Base-by-base conservation (phyloP, 1,284 basidiomycete genomes). In the Ganoderma sinense region DNA sequence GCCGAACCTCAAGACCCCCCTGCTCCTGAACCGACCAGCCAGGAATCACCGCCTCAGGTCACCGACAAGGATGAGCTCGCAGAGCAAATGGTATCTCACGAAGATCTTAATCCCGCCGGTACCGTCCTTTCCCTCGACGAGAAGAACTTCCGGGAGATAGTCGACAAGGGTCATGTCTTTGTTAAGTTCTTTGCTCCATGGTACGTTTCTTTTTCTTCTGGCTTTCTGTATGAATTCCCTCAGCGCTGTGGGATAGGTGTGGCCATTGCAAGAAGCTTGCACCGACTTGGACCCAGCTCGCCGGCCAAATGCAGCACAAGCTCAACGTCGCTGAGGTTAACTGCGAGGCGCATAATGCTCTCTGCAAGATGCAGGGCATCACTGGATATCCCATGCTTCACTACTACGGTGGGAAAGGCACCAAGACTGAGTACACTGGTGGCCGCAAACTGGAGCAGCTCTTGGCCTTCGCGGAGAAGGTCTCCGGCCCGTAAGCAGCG, bases 131-230 rank as follows among this genome's bases (percentile, higher is more conserved):
- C 84, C 2, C 84, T 95, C 55, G 83, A 87, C 48, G 77, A 83
- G 10, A 81, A 82, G 8, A 86, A 81, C 0, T 91, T 97, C 78
- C 78, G 84, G 11, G 67, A 74, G 29, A 81, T 84, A 0, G 82
- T 92, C 31, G 80, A 82, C 2, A 80, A 88, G 69, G 91, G 94
- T 0, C 90, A 93, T 0, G 84, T 90, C 0, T 94, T 97, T 75
- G 86, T 97, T 82, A 97, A 98, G 79, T 98, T 94, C 83, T 97
- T 88, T 78, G 96, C 95, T 0, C 96, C 96, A 0, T 97, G 96
- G 96, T 89, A 75, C 55, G 83, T 78, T 31, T 10, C 53, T 61
- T 29, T 18, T 14, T 18, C 31, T 7, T 16, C 20, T 1, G 6
- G 23, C 36, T 14, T 0, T 36, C 6, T 4, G 3, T 18, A 6